phyloP scores from a whole-genome alignment of 2,329 filamentous ascomycete species.

The Stagonosporopsis chrysanthemi region DNA sequence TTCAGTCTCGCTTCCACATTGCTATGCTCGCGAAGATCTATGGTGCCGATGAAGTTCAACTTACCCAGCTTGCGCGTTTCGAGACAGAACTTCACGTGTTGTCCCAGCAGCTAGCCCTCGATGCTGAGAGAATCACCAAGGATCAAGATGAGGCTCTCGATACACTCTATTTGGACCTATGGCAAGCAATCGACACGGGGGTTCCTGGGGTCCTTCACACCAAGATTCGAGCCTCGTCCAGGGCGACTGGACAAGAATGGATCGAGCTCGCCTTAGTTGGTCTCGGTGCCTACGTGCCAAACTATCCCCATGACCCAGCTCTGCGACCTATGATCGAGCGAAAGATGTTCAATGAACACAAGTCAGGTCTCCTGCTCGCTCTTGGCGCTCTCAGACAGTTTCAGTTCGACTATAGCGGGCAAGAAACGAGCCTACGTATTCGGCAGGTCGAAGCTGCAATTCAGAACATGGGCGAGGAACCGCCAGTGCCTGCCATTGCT shows the following conservation, averaged over 20 bases:
- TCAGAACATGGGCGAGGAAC: constrained; percentile 68
- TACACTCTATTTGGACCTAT: constrained; percentile 33
- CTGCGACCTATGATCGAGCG: constrained; percentile 69
- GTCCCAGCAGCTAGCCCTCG: constrained; percentile 45
- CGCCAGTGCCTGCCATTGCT: constrained; percentile 72
- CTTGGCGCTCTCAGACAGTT: constrained; percentile 70
- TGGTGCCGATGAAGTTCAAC: constrained; percentile 45
- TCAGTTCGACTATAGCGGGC: constrained; percentile 72
- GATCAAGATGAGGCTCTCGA: constrained; percentile 42
- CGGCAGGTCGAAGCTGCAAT: constrained; percentile 70
- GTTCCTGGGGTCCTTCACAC: constrained; percentile 40
- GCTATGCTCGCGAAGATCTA: constrained; percentile 40
- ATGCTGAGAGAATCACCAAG: constrained; percentile 43
- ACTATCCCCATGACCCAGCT: constrained; percentile 84
- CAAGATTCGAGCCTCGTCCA: constrained; percentile 13
- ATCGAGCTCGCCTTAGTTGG: constrained; percentile 76
- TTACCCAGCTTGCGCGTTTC: constrained; percentile 52
- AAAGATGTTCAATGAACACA: constrained; percentile 64
- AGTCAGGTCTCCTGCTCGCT: constrained; percentile 62
- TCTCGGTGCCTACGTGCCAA: constrained; percentile 82
- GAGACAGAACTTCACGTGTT: constrained; percentile 51
- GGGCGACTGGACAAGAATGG: constrained; percentile 62
- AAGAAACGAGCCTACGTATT: constrained; percentile 71
- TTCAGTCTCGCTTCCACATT: constrained; percentile 41
- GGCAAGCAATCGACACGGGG: constrained; percentile 31